Evolutionary conservation across 2,329 filamentous ascomycete genomes (phyloP), one percentile per base, ranked within the genome.

Genomic region (Uncinocarpus reesii): DNA sequence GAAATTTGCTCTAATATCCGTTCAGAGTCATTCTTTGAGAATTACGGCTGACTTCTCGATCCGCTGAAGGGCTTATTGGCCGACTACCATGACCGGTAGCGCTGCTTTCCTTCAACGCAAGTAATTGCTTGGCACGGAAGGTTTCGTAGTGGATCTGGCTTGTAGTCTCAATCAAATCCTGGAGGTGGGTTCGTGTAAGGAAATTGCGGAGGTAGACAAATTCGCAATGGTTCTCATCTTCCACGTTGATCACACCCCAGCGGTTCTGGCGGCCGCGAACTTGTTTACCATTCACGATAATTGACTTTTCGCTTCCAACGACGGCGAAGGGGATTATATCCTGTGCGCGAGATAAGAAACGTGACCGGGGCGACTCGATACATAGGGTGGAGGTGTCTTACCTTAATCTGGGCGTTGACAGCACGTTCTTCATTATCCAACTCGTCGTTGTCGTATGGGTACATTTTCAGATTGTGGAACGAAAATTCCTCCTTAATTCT

Each of bases 381-480:
- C n/a, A 7, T 4, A 7, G 20, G 29, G 3, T 11, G 16, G 8
- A 2, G 20, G 11, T 15, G 6, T 60, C 72, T 53, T 72, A 93
- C 89, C 85, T 96, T 96, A 74, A 98, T 98, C 66, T 94, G 86
- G 51, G 80, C 81, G 74, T 96, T 96, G 71, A 94, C 76, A 53
- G 83, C 82, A 61, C 87, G 84, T 75, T 98, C 92, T 76, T 98
- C 92, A 56, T 92, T 85, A 65, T 98, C 92, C 60, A 96, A 84
- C 77, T 98, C 92, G 62, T 98, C 92, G 66, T 95, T 96, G 70
- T 98, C 92, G 70, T 98, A 98, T 52, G 92, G 92, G 77, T 94
- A 98, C 92, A 98, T 98, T 78, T 95, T 90, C 64, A 98, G 80
- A 78, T 96, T 96, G 80, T 98, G 92, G 84, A 98, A 98, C 51